Conservation (phyloP, 108 stramenopile genomes). For the Nitzschia sp. region DNA sequence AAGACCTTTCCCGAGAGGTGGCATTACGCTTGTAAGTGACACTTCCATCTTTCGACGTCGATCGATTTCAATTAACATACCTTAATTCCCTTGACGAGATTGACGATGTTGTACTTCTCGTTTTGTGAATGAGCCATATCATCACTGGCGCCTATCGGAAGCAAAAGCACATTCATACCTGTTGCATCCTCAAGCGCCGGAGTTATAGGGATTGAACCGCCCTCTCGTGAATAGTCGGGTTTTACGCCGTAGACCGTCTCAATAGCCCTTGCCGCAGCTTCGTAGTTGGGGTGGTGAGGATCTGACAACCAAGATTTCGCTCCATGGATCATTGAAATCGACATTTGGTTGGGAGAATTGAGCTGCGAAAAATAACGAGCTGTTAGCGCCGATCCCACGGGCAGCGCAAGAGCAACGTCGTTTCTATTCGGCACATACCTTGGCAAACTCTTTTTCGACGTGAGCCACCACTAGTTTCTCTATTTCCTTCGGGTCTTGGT, state of each 20-base stretch:
- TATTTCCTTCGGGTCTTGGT: slow-evolving; percentile 72
- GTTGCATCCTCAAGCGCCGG: slow-evolving; percentile 78
- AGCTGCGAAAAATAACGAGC: slow-evolving; percentile 1
- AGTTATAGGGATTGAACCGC: slow-evolving; percentile 84
- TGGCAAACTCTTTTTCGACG: slow-evolving; percentile 58
- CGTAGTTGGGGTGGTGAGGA: slow-evolving; percentile 83
- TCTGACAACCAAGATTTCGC: slow-evolving; percentile 76
- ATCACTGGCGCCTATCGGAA: slow-evolving; percentile 85
- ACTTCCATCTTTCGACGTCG: too few relatives aligned
- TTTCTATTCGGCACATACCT: slow-evolving; percentile 27
- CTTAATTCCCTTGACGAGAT: slow-evolving; percentile 78
- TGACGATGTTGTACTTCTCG: slow-evolving; percentile 78
- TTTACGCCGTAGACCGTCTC: slow-evolving; percentile 61
- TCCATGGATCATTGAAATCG: slow-evolving; percentile 62
- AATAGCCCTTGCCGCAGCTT: slow-evolving; percentile 73
- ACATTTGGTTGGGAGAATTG: slow-evolving; percentile 67
- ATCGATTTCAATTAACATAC: slow-evolving; percentile 26
- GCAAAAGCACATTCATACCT: slow-evolving; percentile 82
- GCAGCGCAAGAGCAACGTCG: not conserved
- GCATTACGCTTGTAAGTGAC: too few relatives aligned
- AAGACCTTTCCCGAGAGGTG: too few relatives aligned
- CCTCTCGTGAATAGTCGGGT: slow-evolving; percentile 84
- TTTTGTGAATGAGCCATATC: slow-evolving; percentile 90
- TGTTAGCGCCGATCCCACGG: not conserved
- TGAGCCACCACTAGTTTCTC: slow-evolving; percentile 55